A percentile compares a stretch with the other conserved stretches of the same genome.
Evolutionary conservation across 352 stramenopile genomes (phyloP).

Genomic region (Phytopythium mirpurense): DNA sequence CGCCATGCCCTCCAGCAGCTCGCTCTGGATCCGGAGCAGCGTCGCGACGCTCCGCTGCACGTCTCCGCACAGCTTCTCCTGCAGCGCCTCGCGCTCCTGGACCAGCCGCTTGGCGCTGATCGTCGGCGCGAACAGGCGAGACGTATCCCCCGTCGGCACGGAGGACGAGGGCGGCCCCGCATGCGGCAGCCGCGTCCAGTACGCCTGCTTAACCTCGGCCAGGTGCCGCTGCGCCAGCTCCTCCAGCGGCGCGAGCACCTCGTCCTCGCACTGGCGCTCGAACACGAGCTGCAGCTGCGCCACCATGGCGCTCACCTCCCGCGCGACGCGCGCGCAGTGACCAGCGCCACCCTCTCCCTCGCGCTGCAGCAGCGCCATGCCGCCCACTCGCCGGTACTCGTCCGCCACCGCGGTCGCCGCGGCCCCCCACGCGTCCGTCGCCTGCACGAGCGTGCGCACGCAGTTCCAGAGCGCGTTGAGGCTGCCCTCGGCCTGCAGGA

Average conservation of each 20-base stretch:
- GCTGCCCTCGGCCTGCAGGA: constrained; percentile 68
- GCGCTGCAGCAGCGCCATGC: constrained; percentile 42
- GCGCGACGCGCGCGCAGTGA: constrained; percentile 17
- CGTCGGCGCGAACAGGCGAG: not conserved
- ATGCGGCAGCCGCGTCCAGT: constrained; percentile 54
- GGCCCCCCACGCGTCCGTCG: constrained; percentile 56
- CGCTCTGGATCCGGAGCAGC: constrained; percentile 42
- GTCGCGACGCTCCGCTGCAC: constrained; percentile 49
- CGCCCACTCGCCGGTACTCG: constrained; percentile 56
- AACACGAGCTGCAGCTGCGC: constrained; percentile 33
- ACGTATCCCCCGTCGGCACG: constrained; percentile 3
- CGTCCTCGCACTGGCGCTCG: constrained; percentile 32
- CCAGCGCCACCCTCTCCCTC: not conserved
- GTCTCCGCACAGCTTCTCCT: constrained; percentile 33
- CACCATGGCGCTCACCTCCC: constrained; percentile 24
- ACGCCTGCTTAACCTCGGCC: constrained; percentile 72
- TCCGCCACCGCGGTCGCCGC: constrained; percentile 45
- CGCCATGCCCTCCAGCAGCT: constrained; percentile 33
- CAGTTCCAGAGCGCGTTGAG: constrained; percentile 74
- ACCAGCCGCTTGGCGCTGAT: constrained; percentile 38
- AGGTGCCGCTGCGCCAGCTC: constrained; percentile 39
- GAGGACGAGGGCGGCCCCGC: not conserved
- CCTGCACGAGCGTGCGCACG: constrained; percentile 52
- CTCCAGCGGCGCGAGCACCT: constrained; percentile 42
- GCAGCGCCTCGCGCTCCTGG: constrained; percentile 45